A percentile compares a stretch with the other conserved stretches of the same genome.
Conservation (phyloP, 2,329 filamentous ascomycete genomes). For the Cercospora berteroae region DNA sequence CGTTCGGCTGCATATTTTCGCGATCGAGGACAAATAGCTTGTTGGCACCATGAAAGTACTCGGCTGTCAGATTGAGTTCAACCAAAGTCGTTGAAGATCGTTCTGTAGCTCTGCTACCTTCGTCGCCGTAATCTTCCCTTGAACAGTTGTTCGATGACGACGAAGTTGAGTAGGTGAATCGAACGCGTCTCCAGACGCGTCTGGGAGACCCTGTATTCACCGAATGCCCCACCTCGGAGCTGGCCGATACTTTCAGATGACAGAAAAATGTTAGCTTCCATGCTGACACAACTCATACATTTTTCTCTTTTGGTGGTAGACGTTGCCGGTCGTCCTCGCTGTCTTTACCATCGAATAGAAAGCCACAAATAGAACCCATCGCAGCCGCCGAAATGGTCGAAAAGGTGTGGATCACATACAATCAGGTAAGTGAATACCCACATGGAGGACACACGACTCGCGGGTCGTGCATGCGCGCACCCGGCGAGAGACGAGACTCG, state of each 20-base stretch:
- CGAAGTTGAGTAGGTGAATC: not conserved
- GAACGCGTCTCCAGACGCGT: not conserved
- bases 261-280: slow-evolving; percentile 3
- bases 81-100: not conserved
- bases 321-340: not conserved
- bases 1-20: not conserved
- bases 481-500: not conserved
- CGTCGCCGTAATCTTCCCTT: no score
- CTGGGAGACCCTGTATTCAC: not conserved
- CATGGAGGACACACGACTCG: not conserved
- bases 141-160: not conserved
- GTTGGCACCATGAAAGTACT: not conserved
- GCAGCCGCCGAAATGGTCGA: slow-evolving; percentile 21
- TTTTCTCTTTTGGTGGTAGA: not conserved
- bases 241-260: not conserved
- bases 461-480: not conserved
- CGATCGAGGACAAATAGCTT: not conserved
- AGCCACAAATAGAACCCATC: not conserved
- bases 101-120: not conserved
- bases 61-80: not conserved
- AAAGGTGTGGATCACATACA: slow-evolving; percentile 30
- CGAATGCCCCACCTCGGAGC: not conserved
- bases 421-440: slow-evolving; percentile 22
- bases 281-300: not conserved
- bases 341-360: not conserved